These are phyloP conservation scores for Mangifera indica DNA, from an alignment of 345 rosid species.

Conservation along the genomic window DNA sequence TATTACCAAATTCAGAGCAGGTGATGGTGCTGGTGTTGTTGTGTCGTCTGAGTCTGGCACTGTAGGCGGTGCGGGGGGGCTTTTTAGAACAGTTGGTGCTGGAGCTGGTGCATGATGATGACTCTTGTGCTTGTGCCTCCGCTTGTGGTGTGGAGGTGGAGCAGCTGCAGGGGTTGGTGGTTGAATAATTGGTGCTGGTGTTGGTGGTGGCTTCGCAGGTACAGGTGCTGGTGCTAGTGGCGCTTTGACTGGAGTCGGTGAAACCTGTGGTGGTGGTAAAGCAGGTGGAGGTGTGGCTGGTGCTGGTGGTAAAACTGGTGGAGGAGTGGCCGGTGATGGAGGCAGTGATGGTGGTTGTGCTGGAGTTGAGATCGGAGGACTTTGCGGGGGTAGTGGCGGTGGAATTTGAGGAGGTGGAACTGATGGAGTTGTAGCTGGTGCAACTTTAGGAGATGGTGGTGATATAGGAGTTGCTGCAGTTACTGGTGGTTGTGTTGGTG, in stretches of 20 bases:
- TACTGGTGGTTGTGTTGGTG: constrained; percentile 43
- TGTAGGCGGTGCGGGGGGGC: constrained; percentile 91
- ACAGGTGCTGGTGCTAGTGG: constrained; percentile 36
- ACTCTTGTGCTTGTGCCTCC: constrained; percentile 60
- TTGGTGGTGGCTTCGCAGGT: constrained; percentile 33
- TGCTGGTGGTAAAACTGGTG: constrained; percentile 18
- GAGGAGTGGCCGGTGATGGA: constrained; percentile 33
- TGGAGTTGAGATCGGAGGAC: constrained; percentile 56
- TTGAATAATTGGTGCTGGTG: constrained; percentile 40
- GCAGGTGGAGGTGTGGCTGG: constrained; percentile 29
- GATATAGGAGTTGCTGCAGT: constrained; percentile 46
- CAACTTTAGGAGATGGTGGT: constrained; percentile 56
- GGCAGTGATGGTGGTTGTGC: constrained; percentile 46
- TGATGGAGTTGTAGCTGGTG: constrained; percentile 61
- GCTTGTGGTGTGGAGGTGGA: constrained; percentile 61
- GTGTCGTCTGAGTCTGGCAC: constrained; percentile 52
- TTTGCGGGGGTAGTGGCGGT: constrained; percentile 49
- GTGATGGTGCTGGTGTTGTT: constrained; percentile 79
- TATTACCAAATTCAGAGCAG: constrained; percentile 53
- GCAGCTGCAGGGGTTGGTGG: constrained; percentile 60
- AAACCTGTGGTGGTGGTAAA: constrained; percentile 24
- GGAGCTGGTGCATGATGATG: constrained; percentile 81
- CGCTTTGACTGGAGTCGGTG: constrained; percentile 36
- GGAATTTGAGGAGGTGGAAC: constrained; percentile 52
- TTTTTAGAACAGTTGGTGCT: constrained; percentile 52